Conservation (phyloP, 2,329 filamentous ascomycete species). For the Acrodontium crateriforme region DNA sequence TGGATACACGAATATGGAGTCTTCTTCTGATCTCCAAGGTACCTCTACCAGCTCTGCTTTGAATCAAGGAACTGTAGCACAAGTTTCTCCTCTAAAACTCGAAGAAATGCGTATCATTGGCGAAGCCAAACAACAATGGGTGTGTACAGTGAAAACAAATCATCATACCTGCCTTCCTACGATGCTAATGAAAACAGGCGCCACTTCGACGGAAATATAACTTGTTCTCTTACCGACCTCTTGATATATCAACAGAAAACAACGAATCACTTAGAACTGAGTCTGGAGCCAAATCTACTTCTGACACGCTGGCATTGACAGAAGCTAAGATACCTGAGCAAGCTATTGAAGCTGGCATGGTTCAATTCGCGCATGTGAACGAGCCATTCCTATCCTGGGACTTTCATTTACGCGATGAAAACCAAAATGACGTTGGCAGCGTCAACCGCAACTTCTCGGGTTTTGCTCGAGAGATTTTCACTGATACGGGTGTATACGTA, state of each 20-base stretch:
- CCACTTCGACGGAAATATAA: slow-evolving; percentile 50
- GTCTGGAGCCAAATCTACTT: slow-evolving; percentile 26
- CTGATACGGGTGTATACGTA: slow-evolving; percentile 51
- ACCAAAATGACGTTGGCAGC: slow-evolving; percentile 40
- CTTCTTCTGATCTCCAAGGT: slow-evolving; percentile 30
- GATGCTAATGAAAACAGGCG: too few relatives aligned
- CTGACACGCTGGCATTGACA: slow-evolving; percentile 35
- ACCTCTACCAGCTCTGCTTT: slow-evolving; percentile 29
- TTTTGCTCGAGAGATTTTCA: slow-evolving; percentile 51
- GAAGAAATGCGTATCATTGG: slow-evolving; percentile 49
- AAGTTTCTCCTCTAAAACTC: slow-evolving; percentile 40
- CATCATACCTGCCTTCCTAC: too few relatives aligned
- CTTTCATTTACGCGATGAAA: slow-evolving; percentile 42
- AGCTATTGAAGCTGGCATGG: slow-evolving; percentile 32
- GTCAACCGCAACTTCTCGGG: slow-evolving; percentile 51
- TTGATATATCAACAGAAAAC: slow-evolving; percentile 22
- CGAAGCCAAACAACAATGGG: slow-evolving; percentile 51
- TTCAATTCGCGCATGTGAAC: slow-evolving; percentile 48
- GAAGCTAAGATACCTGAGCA: slow-evolving; percentile 28
- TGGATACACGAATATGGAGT: slow-evolving; percentile 20
- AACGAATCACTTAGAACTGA: slow-evolving; percentile 20
- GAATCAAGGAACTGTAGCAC: slow-evolving; percentile 30
- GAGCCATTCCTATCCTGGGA: slow-evolving; percentile 53
- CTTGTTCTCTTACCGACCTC: slow-evolving; percentile 43
- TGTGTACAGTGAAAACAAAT: too few relatives aligned